Evolutionary conservation across 116 monocot genomes (phyloP).

Genomic region (Zostera marina): DNA sequence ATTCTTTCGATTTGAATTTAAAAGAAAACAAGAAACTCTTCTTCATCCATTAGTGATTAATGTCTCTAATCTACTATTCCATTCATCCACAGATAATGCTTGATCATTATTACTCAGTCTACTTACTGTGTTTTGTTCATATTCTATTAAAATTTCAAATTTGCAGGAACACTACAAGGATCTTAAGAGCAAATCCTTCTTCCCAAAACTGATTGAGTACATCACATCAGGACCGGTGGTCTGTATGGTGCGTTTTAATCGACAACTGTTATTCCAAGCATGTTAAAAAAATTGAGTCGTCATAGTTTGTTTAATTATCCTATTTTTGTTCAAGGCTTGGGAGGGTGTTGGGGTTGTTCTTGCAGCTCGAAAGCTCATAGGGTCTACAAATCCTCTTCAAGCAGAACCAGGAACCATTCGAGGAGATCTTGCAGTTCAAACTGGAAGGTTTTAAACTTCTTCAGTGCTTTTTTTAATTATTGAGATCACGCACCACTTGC

Average conservation of each 20-base stretch:
- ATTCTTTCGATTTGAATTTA: no score
- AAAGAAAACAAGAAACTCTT: no score
- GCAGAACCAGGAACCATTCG: conserved; percentile 95
- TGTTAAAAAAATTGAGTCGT: no score
- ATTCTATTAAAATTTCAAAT: conserved; percentile 1
- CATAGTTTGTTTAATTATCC: background rate
- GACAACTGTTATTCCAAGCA: background rate
- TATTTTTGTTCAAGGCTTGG: conserved; percentile 47
- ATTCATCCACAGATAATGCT: background rate
- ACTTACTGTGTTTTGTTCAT: background rate
- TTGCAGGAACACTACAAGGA: conserved; percentile 93
- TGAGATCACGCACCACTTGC: background rate
- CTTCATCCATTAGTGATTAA: no score
- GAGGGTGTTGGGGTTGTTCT: conserved; percentile 94
- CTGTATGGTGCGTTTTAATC: conserved; percentile 50
- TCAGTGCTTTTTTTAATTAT: background rate
- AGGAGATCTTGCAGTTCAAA: conserved; percentile 88
- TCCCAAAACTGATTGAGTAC: conserved; percentile 74
- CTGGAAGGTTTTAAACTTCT: conserved; percentile 53
- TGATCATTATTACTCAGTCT: background rate
- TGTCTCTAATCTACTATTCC: no score
- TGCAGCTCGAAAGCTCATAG: conserved; percentile 90
- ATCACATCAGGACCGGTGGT: conserved; percentile 98
- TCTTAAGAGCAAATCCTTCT: conserved; percentile 68
- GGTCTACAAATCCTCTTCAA: conserved; percentile 91